Evolutionary conservation across 345 rosid genomes (phyloP), one percentile per base, ranked within the genome.

Genomic region (Excoecaria cochinchinensis): DNA sequence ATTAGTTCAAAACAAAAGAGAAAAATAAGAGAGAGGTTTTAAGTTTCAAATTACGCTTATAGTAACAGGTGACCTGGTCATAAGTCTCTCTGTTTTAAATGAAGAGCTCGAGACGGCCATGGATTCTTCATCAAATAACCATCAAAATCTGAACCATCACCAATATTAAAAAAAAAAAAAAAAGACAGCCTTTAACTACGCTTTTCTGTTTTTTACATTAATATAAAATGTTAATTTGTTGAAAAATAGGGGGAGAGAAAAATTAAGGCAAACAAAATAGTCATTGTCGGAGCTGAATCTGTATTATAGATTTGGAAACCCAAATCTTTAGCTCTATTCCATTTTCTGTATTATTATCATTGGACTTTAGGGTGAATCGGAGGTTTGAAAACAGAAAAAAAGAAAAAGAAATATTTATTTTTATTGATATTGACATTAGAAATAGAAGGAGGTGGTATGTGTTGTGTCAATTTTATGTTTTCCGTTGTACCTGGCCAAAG

Each of bases 381-480:
- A 8, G 66, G 44, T 19, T 42, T 39, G 6, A 40, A 44, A 71
- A 53, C 6, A 1, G 4, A 13, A 70, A 31, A 36, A 17, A 31
- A 0, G 1, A 51, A n/a, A 5, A 6, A 25, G 6, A 31, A 31
- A 1, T 6, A 1, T 48, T 13, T 3, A 3, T 31, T 68, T 24
- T 52, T 31, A 25, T 8, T 17, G 31, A 31, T 4, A 42, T 4
- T 6, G 56, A 60, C 67, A 46, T 4, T 6, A 52, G 56, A 60
- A 76, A 71, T 31, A 31, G 31, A 31, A 31, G n/a, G n/a, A n/a
- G n/a, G 1, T 31, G 31, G 31, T 31, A 31, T 31, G 31, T 31
- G 31, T 31, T n/a, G 70, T 53, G 70, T 69, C 74, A 36, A 9
- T 72, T 22, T n/a, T 44, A 24, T 58, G 22, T 58, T 22, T 25